These are phyloP conservation scores for Coemansia reversa DNA, from an alignment of 192 early-diverging fungal genomes.

Conservation along the genomic window DNA sequence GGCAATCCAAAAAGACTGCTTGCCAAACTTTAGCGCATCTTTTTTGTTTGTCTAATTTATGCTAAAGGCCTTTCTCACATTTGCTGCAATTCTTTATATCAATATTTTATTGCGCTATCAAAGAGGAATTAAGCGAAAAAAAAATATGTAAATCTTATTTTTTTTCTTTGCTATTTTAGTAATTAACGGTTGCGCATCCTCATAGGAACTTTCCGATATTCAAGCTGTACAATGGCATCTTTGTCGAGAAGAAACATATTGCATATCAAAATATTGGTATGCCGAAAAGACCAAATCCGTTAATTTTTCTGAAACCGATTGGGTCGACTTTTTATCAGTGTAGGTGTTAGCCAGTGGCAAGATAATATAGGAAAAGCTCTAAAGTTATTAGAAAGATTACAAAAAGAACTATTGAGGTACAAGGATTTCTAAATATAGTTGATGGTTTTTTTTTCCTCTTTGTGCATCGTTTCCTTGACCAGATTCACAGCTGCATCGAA, in stretches of 20 bases:
- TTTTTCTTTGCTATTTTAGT: not conserved
- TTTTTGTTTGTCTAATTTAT: not conserved
- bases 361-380: not conserved
- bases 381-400: not conserved
- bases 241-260: not conserved
- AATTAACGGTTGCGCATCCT: not conserved
- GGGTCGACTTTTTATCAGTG: not conserved
- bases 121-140: not conserved
- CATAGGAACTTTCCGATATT: not conserved
- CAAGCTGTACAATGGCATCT: not conserved
- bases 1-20: slow-evolving; percentile 16
- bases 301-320: not conserved
- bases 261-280: not conserved
- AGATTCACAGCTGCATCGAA: not conserved
- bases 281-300: not conserved
- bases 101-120: too few species aligned
- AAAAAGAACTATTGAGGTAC: not conserved
- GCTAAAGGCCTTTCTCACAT: not conserved
- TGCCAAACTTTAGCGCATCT: slow-evolving; percentile 32
- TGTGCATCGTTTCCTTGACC: not conserved
- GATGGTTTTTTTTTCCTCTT: not conserved
- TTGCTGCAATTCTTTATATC: not conserved
- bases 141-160: not conserved
- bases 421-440: not conserved
- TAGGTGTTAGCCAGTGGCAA: not conserved